These are phyloP conservation scores for Suillus clintonianus DNA, from an alignment of 768 basidiomycete genomes.

Conservation along the genomic window DNA sequence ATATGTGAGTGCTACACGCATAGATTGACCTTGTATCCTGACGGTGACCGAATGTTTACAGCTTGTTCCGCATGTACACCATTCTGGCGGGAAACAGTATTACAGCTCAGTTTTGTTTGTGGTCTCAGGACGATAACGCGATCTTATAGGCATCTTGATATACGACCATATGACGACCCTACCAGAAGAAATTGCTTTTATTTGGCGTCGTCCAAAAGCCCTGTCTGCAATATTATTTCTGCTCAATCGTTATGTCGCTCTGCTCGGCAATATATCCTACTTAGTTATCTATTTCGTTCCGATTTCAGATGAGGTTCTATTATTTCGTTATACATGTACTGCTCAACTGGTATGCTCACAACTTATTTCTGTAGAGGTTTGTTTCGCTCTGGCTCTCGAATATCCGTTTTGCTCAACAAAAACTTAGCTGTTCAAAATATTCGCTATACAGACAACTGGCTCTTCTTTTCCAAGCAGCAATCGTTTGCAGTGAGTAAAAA, in stretches of 20 bases:
- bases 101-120: not conserved
- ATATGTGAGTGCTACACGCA: not conserved
- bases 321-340: not conserved
- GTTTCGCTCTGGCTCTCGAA: not conserved
- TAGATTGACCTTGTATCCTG: not conserved
- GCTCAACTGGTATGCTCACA: not conserved
- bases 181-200: conserved; percentile 39
- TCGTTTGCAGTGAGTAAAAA: conserved; percentile 44
- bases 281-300: conserved; percentile 29
- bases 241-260: conserved; percentile 49
- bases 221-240: conserved; percentile 46
- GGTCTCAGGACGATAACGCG: not conserved
- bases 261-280: conserved; percentile 39
- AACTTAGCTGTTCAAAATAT: conserved; percentile 42
- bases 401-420: not conserved
- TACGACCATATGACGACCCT: conserved; percentile 35
- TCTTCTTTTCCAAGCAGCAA: conserved; percentile 44
- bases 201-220: conserved; percentile 47
- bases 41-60: not conserved
- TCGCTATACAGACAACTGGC: conserved; percentile 42
- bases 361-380: conserved; percentile 8
- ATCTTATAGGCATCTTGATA: conserved; percentile 23
- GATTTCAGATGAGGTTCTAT: conserved; percentile 2
- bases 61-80: not conserved
- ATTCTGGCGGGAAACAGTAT: not conserved